Evolutionary conservation across 441 rosid species (phyloP).

Genomic region (Erysimum pusillum): DNA sequence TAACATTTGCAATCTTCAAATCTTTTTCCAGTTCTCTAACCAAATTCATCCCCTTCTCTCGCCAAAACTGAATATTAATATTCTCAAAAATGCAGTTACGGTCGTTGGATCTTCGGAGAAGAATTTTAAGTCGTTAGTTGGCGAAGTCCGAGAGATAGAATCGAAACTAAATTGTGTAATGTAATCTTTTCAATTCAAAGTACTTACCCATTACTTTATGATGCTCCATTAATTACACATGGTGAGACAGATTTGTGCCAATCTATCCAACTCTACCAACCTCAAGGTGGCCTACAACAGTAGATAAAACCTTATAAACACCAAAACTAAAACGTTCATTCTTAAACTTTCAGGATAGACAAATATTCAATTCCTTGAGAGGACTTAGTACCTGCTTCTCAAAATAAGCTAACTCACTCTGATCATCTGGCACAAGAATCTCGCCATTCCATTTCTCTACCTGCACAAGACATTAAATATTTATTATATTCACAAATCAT

Average conservation of each 20-base stretch:
- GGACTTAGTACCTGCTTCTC: constrained; percentile 80
- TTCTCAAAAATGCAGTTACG: neutral
- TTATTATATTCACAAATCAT: no score
- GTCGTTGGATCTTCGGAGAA: no score
- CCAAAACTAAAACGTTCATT: neutral
- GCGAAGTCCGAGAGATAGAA: no score
- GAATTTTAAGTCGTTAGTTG: no score
- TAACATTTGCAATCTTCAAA: constrained; percentile 94
- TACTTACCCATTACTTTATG: constrained; percentile 98
- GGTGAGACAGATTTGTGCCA: constrained; percentile 80
- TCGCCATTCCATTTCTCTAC: no score
- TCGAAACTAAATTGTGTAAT: no score
- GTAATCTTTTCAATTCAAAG: neutral
- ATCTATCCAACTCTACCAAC: constrained; percentile 87
- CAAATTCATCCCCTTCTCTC: constrained; percentile 99
- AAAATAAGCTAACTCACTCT: constrained; percentile 71
- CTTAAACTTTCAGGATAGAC: neutral
- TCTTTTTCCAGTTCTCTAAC: constrained; percentile 97
- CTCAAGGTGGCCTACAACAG: constrained; percentile 85
- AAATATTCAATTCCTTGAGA: neutral
- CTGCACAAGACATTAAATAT: no score
- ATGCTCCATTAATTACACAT: constrained; percentile 98
- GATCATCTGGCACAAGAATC: constrained; percentile 62
- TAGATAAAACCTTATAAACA: constrained; percentile 26
- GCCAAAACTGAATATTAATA: constrained; percentile 57